Percentiles rank a stretch among this genome's conserved stretches.
These are phyloP conservation scores for Parafenestella ontariensis DNA, from an alignment of 2,329 filamentous ascomycete species.

Conservation along the genomic window DNA sequence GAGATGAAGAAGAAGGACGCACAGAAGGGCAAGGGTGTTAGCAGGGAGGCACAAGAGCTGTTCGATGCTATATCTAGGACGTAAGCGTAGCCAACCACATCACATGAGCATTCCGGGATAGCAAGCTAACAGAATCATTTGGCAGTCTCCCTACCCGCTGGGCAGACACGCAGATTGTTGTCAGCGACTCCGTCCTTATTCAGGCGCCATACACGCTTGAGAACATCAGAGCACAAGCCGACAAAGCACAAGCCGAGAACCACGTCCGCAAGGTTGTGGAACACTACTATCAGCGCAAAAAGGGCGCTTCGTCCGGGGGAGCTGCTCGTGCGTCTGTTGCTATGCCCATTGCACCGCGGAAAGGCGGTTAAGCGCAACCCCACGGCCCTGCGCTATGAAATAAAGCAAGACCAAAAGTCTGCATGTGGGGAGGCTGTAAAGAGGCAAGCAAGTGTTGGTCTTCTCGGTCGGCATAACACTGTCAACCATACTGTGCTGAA, in stretches of 20 bases:
- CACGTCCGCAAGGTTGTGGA: conserved; percentile 57
- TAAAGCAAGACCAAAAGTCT: background rate
- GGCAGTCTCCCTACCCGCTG: conserved; percentile 62
- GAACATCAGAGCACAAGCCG: conserved; percentile 57
- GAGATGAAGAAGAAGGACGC: conserved; percentile 64
- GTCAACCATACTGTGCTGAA: background rate
- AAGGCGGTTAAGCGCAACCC: conserved; percentile 27
- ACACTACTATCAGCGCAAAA: conserved; percentile 54
- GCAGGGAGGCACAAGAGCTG: conserved; percentile 67
- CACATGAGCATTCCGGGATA: background rate
- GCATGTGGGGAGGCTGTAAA: background rate
- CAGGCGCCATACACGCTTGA: conserved; percentile 64
- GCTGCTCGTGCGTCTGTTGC: conserved; percentile 36
- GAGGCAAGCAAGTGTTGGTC: background rate
- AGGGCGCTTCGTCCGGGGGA: conserved; percentile 22
- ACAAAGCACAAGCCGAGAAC: conserved; percentile 51
- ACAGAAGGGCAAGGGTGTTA: conserved; percentile 67
- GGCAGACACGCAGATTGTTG: conserved; percentile 65
- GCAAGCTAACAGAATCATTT: conserved; percentile 9
- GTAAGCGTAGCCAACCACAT: conserved; percentile 43
- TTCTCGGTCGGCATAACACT: background rate
- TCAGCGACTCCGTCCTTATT: conserved; percentile 67
- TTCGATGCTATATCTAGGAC: conserved; percentile 68
- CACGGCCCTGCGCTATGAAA: background rate
- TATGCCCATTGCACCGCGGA: conserved; percentile 40